Percentiles rank a stretch among this genome's conserved stretches.
Evolutionary conservation across 2,329 filamentous ascomycete genomes (phyloP).

Genomic region (Tolypocladium guangdongense): DNA sequence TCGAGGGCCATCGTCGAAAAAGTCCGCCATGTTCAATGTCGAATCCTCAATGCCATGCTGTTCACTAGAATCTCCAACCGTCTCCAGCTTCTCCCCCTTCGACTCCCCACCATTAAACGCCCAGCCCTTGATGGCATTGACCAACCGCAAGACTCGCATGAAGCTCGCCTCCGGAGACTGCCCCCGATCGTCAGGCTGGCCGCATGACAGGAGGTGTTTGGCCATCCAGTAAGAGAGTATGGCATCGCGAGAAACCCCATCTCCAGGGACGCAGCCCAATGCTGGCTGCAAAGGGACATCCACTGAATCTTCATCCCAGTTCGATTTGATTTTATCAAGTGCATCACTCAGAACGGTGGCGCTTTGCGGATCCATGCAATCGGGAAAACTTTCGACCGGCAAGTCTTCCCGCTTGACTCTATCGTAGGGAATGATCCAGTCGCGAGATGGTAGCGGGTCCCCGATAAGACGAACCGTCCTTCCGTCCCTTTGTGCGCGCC

Average conservation of each 20-base stretch:
- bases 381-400: not conserved
- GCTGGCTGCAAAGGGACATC: not conserved
- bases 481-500: not conserved
- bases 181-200: not conserved
- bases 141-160: not conserved
- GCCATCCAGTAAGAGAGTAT: not conserved
- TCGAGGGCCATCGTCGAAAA: slow-evolving; percentile 18
- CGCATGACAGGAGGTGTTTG: not conserved
- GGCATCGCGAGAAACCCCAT: not conserved
- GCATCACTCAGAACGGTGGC: not conserved
- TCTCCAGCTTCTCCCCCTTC: slow-evolving; percentile 55
- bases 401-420: not conserved
- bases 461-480: not conserved
- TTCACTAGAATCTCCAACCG: slow-evolving; percentile 57
- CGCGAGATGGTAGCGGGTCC: not conserved
- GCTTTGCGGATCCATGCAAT: not conserved
- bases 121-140: not conserved
- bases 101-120: not conserved
- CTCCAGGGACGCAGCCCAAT: not conserved
- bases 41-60: slow-evolving; percentile 53
- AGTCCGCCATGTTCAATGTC: slow-evolving; percentile 59
- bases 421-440: not conserved
- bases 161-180: not conserved
- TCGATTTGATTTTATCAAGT: not conserved
- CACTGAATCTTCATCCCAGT: not conserved